phyloP scores from a whole-genome alignment of 179 eudicot species.

The Beta lomatogona region DNA sequence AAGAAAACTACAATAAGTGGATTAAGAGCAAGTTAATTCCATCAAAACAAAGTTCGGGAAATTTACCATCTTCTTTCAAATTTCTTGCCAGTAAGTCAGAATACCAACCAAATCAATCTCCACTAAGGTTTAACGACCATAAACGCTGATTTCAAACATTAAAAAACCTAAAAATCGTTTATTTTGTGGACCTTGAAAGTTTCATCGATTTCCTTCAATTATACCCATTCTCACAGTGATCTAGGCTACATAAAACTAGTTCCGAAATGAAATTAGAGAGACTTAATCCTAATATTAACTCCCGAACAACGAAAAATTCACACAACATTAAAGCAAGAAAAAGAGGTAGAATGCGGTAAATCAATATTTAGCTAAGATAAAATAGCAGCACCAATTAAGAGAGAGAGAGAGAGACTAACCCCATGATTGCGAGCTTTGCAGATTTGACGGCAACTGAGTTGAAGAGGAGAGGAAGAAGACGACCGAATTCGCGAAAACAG shows the following conservation, averaged over 20 bases:
- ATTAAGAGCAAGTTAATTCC: neutral
- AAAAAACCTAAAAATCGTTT: neutral
- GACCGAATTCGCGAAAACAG: neutral
- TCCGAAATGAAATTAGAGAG: neutral
- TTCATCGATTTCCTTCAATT: neutral
- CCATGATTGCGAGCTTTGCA: slow-evolving; percentile 16
- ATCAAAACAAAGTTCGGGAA: neutral
- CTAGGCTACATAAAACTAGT: neutral
- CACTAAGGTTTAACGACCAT: neutral
- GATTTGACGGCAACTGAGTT: neutral
- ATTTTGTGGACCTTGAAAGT: neutral
- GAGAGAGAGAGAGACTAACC: slow-evolving; percentile 1
- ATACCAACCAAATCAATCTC: neutral
- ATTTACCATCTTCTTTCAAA: neutral
- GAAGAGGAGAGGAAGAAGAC: slow-evolving; percentile 3
- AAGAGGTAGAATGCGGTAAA: neutral
- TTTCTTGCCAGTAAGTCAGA: neutral
- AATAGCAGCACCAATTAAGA: neutral
- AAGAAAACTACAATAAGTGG: neutral
- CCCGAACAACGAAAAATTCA: neutral
- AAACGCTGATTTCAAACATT: neutral
- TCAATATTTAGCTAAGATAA: neutral
- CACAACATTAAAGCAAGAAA: neutral
- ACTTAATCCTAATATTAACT: neutral
- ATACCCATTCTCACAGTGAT: neutral